Conservation (phyloP, 208 protist species). For the Crithidia expoeki region DNA sequence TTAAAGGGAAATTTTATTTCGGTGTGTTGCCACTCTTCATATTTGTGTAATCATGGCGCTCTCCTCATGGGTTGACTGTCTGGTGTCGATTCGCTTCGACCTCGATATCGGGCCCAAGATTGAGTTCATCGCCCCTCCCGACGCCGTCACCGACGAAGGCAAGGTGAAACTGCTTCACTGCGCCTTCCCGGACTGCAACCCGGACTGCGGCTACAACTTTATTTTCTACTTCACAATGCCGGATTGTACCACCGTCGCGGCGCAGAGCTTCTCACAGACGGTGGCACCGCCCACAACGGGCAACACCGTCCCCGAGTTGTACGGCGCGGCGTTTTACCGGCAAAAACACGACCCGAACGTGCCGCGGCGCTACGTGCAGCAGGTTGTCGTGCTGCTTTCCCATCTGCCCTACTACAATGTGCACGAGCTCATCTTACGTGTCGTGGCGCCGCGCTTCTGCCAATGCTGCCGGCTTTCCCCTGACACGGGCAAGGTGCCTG, state of each 20-base stretch:
- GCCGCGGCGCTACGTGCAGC: conserved; percentile 85
- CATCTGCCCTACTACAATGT: conserved; percentile 73
- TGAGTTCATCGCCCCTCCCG: conserved; percentile 60
- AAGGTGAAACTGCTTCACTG: conserved; percentile 47
- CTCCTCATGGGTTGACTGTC: conserved; percentile 77
- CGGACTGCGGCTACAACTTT: conserved; percentile 80
- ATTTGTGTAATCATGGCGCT: conserved; percentile 26
- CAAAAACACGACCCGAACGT: conserved; percentile 83
- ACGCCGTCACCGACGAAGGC: conserved; percentile 64
- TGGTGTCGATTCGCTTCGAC: conserved; percentile 88
- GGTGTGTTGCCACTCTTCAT: conserved; percentile 16
- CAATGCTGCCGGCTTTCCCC: conserved; percentile 86
- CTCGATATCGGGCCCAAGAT: conserved; percentile 82
- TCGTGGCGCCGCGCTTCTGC: conserved; percentile 75
- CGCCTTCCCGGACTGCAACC: conserved; percentile 89
- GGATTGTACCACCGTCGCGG: conserved; percentile 49
- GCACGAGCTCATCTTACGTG: conserved; percentile 83
- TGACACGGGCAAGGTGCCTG: conserved; percentile 63
- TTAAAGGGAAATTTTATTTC: conserved; percentile 17
- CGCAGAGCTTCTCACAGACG: conserved; percentile 33
- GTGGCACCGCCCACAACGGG: conserved; percentile 26
- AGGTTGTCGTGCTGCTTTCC: conserved; percentile 84
- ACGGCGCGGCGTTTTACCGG: conserved; percentile 81
- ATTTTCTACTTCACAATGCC: conserved; percentile 86
- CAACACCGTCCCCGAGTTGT: conserved; percentile 52